These are phyloP conservation scores for Strobilomyces dryophilus DNA, from an alignment of 768 basidiomycete species.

Conservation along the genomic window DNA sequence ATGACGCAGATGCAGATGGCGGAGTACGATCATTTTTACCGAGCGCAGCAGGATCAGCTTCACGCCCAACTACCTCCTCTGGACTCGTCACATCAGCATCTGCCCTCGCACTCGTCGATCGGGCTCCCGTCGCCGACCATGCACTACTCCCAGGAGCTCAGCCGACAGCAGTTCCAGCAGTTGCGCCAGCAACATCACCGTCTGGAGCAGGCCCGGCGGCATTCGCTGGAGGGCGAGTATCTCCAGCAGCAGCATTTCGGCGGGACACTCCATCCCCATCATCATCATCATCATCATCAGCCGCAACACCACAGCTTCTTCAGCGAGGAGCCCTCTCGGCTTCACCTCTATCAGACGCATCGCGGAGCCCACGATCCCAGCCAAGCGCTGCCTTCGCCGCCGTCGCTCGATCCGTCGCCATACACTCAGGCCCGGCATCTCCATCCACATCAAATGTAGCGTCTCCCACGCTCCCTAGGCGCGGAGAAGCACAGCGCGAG, in stretches of 20 bases:
- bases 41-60: constrained; percentile 28
- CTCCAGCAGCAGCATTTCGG: constrained; percentile 31
- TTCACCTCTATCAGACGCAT: constrained; percentile 34
- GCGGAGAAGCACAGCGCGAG: constrained; percentile 37
- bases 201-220: constrained; percentile 31
- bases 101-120: constrained; percentile 51
- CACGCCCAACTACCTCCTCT: constrained; percentile 43
- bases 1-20: constrained; percentile 53
- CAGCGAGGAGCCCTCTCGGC: constrained; percentile 29
- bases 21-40: constrained; percentile 46
- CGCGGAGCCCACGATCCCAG: constrained; percentile 32
- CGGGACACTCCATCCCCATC: constrained; percentile 30
- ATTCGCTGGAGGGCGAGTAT: constrained; percentile 35
- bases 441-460: constrained; percentile 32
- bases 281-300: constrained; percentile 18
- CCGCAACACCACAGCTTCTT: constrained; percentile 27
- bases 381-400: constrained; percentile 28
- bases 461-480: constrained; percentile 34
- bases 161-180: constrained; percentile 41
- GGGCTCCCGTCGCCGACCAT: constrained; percentile 29
- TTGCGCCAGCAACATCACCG: constrained; percentile 34
- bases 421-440: constrained; percentile 29
- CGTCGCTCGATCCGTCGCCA: constrained; percentile 31
- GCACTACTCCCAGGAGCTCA: constrained; percentile 48
- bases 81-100: constrained; percentile 45